Conservation (phyloP, 2,329 filamentous ascomycete genomes). For the Colletotrichum salicis region DNA sequence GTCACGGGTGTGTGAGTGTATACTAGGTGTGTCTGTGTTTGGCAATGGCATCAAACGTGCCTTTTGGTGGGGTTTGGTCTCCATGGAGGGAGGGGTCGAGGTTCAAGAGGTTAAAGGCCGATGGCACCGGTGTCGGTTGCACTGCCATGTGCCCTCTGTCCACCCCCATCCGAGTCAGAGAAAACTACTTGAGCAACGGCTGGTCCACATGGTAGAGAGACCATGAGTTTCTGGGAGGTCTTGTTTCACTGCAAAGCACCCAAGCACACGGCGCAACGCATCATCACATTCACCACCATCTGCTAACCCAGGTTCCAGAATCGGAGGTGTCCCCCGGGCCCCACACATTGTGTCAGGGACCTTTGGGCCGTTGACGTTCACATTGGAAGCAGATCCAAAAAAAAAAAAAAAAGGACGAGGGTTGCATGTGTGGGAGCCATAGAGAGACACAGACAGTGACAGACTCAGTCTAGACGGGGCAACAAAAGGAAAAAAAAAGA, state of each 20-base stretch:
- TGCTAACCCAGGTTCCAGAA: constrained; percentile 19
- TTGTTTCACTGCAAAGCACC: constrained; percentile 33
- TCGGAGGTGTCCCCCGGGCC: neutral
- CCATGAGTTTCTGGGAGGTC: constrained; percentile 13
- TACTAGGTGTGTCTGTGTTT: neutral
- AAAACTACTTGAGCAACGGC: constrained; percentile 34
- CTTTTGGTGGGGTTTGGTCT: constrained; percentile 14
- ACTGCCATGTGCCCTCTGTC: constrained; percentile 29
- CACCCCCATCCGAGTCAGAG: constrained; percentile 18
- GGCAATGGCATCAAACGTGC: constrained; percentile 26
- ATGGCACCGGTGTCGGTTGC: constrained; percentile 24
- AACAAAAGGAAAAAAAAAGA: constrained; percentile 20
- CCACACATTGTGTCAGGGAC: constrained; percentile 16
- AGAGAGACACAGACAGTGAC: constrained; percentile 8
- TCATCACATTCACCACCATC: neutral
- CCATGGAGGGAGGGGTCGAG: constrained; percentile 1
- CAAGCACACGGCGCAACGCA: constrained; percentile 28
- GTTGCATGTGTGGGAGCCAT: neutral
- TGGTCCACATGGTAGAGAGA: constrained; percentile 24
- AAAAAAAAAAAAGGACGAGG: constrained; percentile 2
- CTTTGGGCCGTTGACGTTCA: neutral
- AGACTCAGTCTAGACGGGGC: neutral
- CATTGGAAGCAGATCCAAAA: neutral
- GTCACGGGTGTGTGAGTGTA: neutral
- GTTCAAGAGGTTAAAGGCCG: neutral